phyloP scores from a whole-genome alignment of 257 asterid species.

The Euphrasia confusa region DNA sequence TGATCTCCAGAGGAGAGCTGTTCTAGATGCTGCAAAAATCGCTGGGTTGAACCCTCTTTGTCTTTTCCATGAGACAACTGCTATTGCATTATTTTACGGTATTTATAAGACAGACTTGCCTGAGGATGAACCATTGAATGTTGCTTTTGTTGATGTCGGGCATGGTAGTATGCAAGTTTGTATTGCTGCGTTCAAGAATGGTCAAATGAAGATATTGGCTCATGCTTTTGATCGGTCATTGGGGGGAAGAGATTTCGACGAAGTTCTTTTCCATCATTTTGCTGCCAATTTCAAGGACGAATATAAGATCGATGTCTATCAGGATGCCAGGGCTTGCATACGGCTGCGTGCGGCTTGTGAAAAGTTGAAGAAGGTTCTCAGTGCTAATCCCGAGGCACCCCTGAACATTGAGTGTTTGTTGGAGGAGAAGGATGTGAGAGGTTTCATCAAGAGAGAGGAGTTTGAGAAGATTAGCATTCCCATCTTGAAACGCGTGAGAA shows the following conservation, averaged over 20 bases:
- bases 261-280: constrained; percentile 73
- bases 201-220: constrained; percentile 71
- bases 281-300: constrained; percentile 82
- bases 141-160: constrained; percentile 81
- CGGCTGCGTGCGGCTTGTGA: constrained; percentile 81
- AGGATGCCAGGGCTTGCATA: constrained; percentile 78
- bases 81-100: constrained; percentile 92
- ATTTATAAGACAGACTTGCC: constrained; percentile 84
- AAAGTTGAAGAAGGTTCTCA: constrained; percentile 72
- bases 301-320: constrained; percentile 73
- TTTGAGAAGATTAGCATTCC: constrained; percentile 77
- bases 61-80: constrained; percentile 87
- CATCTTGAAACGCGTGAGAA: constrained; percentile 71
- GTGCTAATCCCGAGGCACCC: constrained; percentile 84
- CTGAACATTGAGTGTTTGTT: constrained; percentile 79
- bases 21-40: constrained; percentile 83
- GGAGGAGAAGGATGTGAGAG: constrained; percentile 84
- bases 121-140: constrained; percentile 61
- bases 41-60: constrained; percentile 86
- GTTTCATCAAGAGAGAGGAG: constrained; percentile 77
- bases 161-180: constrained; percentile 85
- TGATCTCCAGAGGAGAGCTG: constrained; percentile 87
- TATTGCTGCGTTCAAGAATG: constrained; percentile 77
- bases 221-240: constrained; percentile 75
- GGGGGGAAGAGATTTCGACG: constrained; percentile 92